Conservation (phyloP, 176 grass and related monocot genomes). For the Lolium multiflorum region DNA sequence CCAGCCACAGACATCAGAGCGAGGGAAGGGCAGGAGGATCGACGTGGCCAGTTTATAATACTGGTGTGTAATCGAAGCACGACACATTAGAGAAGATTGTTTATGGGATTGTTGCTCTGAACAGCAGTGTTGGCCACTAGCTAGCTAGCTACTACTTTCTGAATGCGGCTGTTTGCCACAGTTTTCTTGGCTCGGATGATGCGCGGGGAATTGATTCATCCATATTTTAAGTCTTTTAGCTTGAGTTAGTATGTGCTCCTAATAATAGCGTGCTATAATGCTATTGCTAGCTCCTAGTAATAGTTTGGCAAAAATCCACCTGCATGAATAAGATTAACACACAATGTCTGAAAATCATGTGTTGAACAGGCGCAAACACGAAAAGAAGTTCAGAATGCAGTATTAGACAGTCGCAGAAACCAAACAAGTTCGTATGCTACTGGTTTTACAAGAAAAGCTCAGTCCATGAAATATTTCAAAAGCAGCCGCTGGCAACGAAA, state of each 20-base stretch:
- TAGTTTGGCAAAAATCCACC: constrained; percentile 46
- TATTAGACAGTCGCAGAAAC: no score
- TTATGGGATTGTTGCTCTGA: constrained; percentile 38
- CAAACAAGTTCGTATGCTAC: no score
- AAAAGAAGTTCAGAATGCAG: neutral
- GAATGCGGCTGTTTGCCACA: constrained; percentile 46
- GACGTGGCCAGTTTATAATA: neutral
- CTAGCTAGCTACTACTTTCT: neutral
- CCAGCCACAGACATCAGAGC: neutral
- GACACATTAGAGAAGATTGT: constrained; percentile 23
- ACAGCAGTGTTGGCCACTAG: constrained; percentile 39
- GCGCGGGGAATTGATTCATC: constrained; percentile 24
- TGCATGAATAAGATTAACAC: neutral
- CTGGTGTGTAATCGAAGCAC: constrained; percentile 29
- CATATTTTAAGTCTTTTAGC: constrained; percentile 10
- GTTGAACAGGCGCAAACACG: no score
- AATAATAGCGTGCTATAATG: neutral
- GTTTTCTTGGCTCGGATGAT: neutral
- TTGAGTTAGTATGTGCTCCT: constrained; percentile 18
- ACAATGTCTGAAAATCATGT: no score
- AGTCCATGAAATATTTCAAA: no score
- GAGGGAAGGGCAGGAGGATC: neutral
- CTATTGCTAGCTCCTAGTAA: neutral
- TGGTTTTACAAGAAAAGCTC: no score
- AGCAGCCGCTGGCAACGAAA: no score